Evolutionary conservation across 1,284 basidiomycete species (phyloP), one percentile per base, ranked within the genome.

Genomic region (Ceratobasidium sp.): DNA sequence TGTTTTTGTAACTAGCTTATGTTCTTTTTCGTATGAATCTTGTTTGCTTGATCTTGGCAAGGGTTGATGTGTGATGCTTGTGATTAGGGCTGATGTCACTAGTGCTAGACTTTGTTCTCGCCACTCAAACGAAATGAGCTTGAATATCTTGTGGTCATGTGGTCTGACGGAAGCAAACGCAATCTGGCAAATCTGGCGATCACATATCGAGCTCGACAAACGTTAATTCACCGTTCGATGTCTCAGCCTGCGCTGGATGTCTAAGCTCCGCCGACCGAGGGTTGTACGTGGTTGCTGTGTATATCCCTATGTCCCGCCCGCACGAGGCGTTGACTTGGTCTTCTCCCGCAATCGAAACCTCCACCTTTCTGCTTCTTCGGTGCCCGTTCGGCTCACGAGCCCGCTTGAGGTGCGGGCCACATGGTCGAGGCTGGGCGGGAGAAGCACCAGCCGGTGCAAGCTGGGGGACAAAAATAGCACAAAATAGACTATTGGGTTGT

Each of bases 1-100:
- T 48, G 39, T 51, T 51, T 16, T 34, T 63, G 61, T 63, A 69
- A 13, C 31, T 69, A 69, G 29, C 53, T 69, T 69, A 58, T 39
- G 63, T 69, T n/a, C 24, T 58, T 46, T 37, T 59, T 31, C 56
- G 34, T 29, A 59, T 59, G 31, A 1, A 34, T 59, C 37, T 39
- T 14, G 1, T 39, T 39, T 24, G 2, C 34, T 22, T 31, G 8
- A 59, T 37, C 34, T 22, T 19, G 24, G 31, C 6, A 51, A 22
- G 56, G 56, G 34, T 13, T 46, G 43, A 46, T 46, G 43, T 11
- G 11, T 58, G 54, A 58, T 58, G 29, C 11, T 58, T 59, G 4
- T 14, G 14, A 29, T 39, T 31, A 59, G 56, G 56, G 27, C 34
- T 59, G 56, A 59, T 59, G 56, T 59, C 56, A 59, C 56, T 51